Percentiles rank a stretch among this genome's conserved stretches.
Evolutionary conservation across 345 rosid genomes (phyloP).

Genomic region (Melaleuca alternifolia): DNA sequence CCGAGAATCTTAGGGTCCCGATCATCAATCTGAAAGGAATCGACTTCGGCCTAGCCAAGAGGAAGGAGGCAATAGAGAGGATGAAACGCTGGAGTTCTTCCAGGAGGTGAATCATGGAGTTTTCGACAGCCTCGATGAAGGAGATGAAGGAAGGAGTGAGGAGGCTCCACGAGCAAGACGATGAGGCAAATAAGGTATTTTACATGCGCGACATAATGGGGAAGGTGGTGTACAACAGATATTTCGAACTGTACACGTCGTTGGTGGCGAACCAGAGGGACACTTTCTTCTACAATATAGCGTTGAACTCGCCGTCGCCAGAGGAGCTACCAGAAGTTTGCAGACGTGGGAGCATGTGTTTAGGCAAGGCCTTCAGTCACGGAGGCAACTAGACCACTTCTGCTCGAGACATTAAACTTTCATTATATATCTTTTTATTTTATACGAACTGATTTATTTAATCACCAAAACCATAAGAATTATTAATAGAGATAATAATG

Average conservation of each 20-base stretch:
- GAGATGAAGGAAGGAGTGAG: constrained; percentile 23
- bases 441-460: too few species aligned
- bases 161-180: constrained; percentile 23
- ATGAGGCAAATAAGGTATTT: constrained; percentile 10
- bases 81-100: constrained; percentile 19
- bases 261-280: constrained; percentile 31
- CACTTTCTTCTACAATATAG: constrained; percentile 4
- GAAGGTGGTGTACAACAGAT: constrained; percentile 16
- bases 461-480: too few species aligned
- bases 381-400: too few species aligned
- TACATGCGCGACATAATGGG: constrained; percentile 5
- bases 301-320: constrained; percentile 7
- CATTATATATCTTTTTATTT: too few species aligned
- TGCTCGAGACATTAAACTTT: too few species aligned
- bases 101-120: constrained; percentile 28
- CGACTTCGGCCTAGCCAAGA: background rate
- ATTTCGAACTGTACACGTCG: constrained; percentile 16
- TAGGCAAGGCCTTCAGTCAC: too few species aligned
- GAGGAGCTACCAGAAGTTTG: constrained; percentile 25
- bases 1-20: constrained; percentile 10
- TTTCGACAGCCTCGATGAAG: constrained; percentile 16
- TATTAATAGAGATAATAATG: too few species aligned
- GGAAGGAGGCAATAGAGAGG: background rate
- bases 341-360: constrained; percentile 9
- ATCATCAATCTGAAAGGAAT: constrained; percentile 19